A percentile compares a stretch with the other conserved stretches of the same genome.
Conservation (phyloP, 805 yeast genomes). For the Komagataella phaffii region DNA sequence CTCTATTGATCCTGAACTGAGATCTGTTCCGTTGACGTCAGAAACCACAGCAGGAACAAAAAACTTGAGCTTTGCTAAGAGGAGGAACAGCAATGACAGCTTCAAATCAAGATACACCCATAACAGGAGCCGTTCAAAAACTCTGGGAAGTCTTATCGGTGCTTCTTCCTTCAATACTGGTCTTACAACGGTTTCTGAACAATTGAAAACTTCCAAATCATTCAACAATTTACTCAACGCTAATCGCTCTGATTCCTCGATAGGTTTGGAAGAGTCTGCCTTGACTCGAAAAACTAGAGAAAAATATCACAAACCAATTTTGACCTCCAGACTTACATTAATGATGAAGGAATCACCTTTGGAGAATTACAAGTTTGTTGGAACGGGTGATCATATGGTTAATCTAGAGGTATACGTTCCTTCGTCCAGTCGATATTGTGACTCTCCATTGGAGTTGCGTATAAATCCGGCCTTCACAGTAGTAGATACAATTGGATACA, state of each 20-base stretch:
- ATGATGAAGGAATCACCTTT: neutral
- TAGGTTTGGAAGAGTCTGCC: neutral
- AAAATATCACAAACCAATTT: neutral
- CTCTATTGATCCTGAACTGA: neutral
- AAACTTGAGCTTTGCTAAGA: neutral
- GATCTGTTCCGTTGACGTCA: neutral
- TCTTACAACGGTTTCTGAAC: neutral
- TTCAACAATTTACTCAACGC: neutral
- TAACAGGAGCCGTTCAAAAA: neutral
- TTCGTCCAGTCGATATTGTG: constrained; percentile 3
- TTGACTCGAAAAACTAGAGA: neutral
- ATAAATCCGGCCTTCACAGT: constrained; percentile 24
- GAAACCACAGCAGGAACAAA: neutral
- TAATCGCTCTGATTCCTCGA: neutral
- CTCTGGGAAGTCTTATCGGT: neutral
- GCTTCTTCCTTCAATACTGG: neutral
- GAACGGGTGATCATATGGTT: constrained; percentile 1
- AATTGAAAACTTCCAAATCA: neutral
- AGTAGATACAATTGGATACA: constrained; percentile 41
- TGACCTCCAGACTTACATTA: neutral
- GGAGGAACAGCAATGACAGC: neutral
- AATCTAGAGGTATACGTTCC: constrained; percentile 7
- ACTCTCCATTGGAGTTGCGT: constrained; percentile 9
- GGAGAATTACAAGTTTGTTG: constrained; percentile 12
- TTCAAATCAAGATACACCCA: neutral